A percentile compares a stretch with the other conserved stretches of the same genome.
phyloP scores from a whole-genome alignment of 805 yeast genomes.

The Clavispora asparagi region DNA sequence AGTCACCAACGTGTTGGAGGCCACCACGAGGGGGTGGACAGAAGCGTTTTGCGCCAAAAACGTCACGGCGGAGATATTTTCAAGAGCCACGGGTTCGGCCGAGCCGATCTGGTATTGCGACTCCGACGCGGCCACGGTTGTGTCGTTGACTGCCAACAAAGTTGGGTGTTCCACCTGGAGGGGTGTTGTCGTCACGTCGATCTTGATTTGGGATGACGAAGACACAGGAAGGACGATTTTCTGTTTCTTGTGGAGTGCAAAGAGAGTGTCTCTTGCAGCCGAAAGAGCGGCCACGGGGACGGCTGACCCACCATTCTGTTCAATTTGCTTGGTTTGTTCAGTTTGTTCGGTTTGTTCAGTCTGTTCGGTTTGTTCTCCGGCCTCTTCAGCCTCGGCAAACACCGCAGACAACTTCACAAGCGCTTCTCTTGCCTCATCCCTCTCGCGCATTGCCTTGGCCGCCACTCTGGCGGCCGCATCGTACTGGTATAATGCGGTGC shows the following conservation, averaged over 20 bases:
- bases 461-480: conserved; percentile 92
- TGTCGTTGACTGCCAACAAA: background rate
- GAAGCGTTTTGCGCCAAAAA: conserved; percentile 3
- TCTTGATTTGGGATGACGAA: conserved; percentile 7
- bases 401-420: conserved; percentile 46
- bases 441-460: conserved; percentile 64
- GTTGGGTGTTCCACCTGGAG: background rate
- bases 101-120: background rate
- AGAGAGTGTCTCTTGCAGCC: conserved; percentile 29
- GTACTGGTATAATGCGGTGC: conserved; percentile 73
- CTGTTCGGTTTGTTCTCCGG: no score
- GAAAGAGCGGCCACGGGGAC: conserved; percentile 20
- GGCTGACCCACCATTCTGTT: background rate
- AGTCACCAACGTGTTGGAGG: conserved; percentile 1
- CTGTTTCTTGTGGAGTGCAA: conserved; percentile 30
- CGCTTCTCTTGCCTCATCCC: conserved; percentile 69
- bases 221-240: conserved; percentile 20
- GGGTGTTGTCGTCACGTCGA: conserved; percentile 2
- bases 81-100: background rate
- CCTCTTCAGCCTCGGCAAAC: conserved; percentile 5
- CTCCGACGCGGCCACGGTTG: background rate
- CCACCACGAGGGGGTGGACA: conserved; percentile 3
- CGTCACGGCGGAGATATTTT: conserved; percentile 2
- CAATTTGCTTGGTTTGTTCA: background rate
- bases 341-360: background rate